A percentile compares a stretch with the other conserved stretches of the same genome.
Conservation (phyloP, 2,329 filamentous ascomycete genomes). For the Pseudocercospora vitis region DNA sequence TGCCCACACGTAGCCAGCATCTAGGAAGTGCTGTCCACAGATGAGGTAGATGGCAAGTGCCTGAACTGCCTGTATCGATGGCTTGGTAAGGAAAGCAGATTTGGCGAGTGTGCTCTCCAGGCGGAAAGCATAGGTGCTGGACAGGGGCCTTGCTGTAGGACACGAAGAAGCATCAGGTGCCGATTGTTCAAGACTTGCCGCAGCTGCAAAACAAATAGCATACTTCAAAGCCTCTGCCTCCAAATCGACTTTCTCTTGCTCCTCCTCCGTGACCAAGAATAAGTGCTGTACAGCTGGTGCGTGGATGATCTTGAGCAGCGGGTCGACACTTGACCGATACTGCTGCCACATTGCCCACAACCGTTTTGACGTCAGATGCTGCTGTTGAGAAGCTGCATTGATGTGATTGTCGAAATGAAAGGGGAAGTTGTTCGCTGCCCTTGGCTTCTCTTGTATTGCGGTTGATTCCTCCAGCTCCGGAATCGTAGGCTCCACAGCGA, state of each 20-base stretch:
- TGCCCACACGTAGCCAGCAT: conserved; percentile 21
- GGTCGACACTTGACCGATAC: conserved; percentile 22
- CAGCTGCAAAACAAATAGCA: conserved; percentile 26
- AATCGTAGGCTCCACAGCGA: conserved; percentile 15
- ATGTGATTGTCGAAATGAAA: conserved; percentile 13
- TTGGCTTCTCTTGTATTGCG: background rate
- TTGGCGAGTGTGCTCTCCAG: conserved; percentile 19
- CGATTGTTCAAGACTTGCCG: conserved; percentile 18
- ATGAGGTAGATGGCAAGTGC: conserved; percentile 25
- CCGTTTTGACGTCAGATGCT: conserved; percentile 18
- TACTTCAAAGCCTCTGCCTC: conserved; percentile 23
- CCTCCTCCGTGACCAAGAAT: conserved; percentile 16
- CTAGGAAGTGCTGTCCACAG: conserved; percentile 20
- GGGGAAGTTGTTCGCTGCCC: background rate
- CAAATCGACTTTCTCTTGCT: conserved; percentile 4
- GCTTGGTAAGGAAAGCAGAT: conserved; percentile 20
- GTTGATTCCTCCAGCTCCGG: conserved; percentile 14
- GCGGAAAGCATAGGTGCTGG: conserved; percentile 18
- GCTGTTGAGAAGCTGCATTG: background rate
- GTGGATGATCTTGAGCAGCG: conserved; percentile 26
- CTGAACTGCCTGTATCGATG: conserved; percentile 22
- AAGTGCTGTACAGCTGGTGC: conserved; percentile 20
- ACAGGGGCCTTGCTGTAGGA: conserved; percentile 5
- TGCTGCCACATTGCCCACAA: conserved; percentile 24
- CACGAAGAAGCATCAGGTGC: conserved; percentile 10